Base-by-base conservation (phyloP, 169 alveolate species). In the Hepatocystis sp. region DNA sequence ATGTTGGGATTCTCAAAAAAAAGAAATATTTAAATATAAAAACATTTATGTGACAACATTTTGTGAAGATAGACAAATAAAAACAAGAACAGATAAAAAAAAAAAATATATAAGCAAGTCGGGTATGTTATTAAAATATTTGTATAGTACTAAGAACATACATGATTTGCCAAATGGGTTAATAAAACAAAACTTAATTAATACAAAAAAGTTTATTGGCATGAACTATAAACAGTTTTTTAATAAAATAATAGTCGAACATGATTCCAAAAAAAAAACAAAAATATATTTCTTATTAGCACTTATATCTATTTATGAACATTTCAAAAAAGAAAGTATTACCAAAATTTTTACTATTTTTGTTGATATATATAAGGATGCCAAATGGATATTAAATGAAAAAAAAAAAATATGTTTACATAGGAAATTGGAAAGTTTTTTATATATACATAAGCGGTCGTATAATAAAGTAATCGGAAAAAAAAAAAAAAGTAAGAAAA, bases 261-360 rank as follows among this genome's bases (percentile, higher is more conserved):
- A 56, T 49, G 86, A 46, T 47, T 34, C 40, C 32, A 53, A n/a
- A 11, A 76, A 58, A 61, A 76, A 2, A 3, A 42, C 17, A 23
- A 67, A 81, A 49, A 63, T 40, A 32, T 49, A 81, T 63, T 81
- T 81, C 49, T 56, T 81, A 15, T 28, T 81, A 13, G 17, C 84
- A 10, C 46, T 81, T 4, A 67, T 63, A 13, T 28, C 40, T 7
- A 46, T 81, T 25, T 42, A 61, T 30, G 17, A 81, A 8, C 46
- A 51, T 65, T 47, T 81, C 30, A 81, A 51, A 47, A 47, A 51
- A 11, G 89, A 81, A 13, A 67, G 89, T 2, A 46, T 81, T 39
- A 40, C 40, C n/a, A 81, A 81, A 51, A 65, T 81, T 15, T 81
- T 23, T 56, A 63, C 66, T 1, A 55, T 81, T 2, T 13, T 81